Conservation (phyloP, 2,329 filamentous ascomycete species). For the Clarireedia sp. region DNA sequence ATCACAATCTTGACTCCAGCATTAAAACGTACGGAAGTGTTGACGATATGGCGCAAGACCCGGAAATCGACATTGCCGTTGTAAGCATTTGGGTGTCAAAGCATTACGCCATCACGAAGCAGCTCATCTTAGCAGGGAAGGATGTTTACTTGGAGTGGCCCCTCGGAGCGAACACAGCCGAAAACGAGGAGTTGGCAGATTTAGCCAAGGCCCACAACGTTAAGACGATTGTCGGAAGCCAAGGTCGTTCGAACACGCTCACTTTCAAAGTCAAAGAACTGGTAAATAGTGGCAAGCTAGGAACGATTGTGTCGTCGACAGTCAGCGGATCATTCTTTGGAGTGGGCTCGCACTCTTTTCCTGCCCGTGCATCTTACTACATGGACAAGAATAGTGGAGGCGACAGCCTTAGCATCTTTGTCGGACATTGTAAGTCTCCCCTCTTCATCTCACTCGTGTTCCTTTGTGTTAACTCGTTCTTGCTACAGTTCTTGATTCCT, state of each 20-base stretch:
- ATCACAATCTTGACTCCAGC: conserved; percentile 31
- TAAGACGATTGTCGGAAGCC: conserved; percentile 40
- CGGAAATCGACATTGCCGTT: conserved; percentile 40
- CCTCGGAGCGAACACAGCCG: conserved; percentile 32
- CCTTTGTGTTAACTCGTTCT: not conserved
- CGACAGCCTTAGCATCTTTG: not conserved
- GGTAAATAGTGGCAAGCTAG: conserved; percentile 36
- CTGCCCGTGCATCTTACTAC: not conserved
- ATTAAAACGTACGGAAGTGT: conserved; percentile 37
- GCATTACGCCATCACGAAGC: conserved; percentile 36
- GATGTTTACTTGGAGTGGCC: conserved; percentile 45
- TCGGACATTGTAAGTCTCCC: not conserved
- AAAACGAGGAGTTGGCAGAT: conserved; percentile 36
- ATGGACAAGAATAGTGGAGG: not conserved
- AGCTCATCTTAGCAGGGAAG: conserved; percentile 38
- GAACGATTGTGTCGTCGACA: conserved; percentile 28
- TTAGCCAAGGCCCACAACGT: conserved; percentile 35
- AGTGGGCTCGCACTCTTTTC: not conserved
- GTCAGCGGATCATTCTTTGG: not conserved
- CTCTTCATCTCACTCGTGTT: not conserved
- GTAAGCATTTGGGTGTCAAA: conserved; percentile 36
- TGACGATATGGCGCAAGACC: conserved; percentile 36
- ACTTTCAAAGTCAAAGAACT: conserved; percentile 36
- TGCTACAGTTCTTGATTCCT: conserved; percentile 23
- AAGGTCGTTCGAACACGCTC: conserved; percentile 35